These are phyloP conservation scores for Pseudogymnoascus sp. DNA, from an alignment of 2,329 filamentous ascomycete species.

Conservation along the genomic window DNA sequence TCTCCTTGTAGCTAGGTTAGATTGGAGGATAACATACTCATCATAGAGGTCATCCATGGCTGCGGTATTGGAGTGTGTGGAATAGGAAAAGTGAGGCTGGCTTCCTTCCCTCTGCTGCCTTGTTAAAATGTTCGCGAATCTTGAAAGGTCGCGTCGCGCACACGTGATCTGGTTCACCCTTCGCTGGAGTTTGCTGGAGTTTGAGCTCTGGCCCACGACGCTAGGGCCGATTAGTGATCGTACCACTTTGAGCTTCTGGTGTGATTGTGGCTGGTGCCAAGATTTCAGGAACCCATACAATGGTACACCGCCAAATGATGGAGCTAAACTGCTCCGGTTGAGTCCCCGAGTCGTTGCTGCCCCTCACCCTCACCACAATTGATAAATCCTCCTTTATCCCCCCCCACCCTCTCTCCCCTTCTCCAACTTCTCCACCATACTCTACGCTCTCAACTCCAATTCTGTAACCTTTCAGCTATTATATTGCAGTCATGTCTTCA, in stretches of 20 bases:
- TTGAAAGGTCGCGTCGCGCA: slow-evolving; percentile 4
- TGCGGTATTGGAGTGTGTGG: slow-evolving; percentile 7
- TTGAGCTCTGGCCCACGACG: slow-evolving; percentile 2
- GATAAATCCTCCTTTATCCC: slow-evolving; percentile 11
- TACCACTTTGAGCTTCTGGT: neutral
- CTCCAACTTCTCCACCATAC: slow-evolving; percentile 3
- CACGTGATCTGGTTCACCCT: neutral
- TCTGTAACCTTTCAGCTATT: neutral
- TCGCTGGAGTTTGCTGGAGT: neutral
- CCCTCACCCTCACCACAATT: slow-evolving; percentile 11
- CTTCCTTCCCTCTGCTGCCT: slow-evolving; percentile 8
- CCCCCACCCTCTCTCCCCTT: slow-evolving; percentile 2
- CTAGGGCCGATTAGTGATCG: neutral
- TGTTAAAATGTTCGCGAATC: slow-evolving; percentile 7
- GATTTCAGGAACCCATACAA: neutral
- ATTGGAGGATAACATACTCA: slow-evolving; percentile 52
- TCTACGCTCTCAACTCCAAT: slow-evolving; percentile 8
- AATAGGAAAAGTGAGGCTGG: slow-evolving; percentile 6
- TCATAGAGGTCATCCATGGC: slow-evolving; percentile 95
- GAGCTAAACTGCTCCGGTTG: neutral
- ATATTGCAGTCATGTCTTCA: slow-evolving; percentile 57
- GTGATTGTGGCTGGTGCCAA: slow-evolving; percentile 1
- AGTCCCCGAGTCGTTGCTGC: neutral
- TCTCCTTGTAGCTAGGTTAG: neutral
- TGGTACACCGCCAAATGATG: slow-evolving; percentile 6